Evolutionary conservation across 371 early-diverging fungal species (phyloP), one percentile per base, ranked within the genome.

Genomic region (Mortierella sp.): DNA sequence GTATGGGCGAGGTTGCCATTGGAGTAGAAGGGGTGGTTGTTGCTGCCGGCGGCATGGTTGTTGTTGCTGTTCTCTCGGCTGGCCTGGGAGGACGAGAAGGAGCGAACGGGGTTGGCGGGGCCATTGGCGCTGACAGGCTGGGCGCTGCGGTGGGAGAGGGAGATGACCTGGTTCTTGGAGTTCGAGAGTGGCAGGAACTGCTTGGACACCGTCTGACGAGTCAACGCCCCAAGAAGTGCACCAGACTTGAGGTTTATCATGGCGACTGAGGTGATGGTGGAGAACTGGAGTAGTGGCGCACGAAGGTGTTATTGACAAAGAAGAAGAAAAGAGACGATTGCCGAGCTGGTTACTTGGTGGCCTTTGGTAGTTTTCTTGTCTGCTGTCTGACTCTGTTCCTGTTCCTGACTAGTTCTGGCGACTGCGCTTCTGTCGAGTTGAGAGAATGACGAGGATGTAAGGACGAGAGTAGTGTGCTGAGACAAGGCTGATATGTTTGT

Each of bases 201-300:
- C 64, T 74, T 75, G 16, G 83, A 83, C 19, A 83, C 83, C 58
- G 64, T 68, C 68, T 83, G 83, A 61, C 83, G 78, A 47, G 83
- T 73, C 61, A 83, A 55, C 52, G 64, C 75, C 40, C 81, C 81
- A 31, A 80, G 81, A 55, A 83, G 40, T 19, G 78, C 83, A 10
- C 73, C 73, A 0, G 83, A 73, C 73, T 83, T 83, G 75, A 83
- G 73, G 67, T 83, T 78, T 70, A 83, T 76, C 79, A 83, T 83
- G 45, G 52, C 63, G 55, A n/a, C n/a, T n/a, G n/a, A n/a, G n/a
- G n/a, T n/a, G n/a, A 13, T 7, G 5, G 44, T 45, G 24, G 39
- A 31, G 64, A 41, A 16, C n/a, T 26, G 40, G 43, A 29, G 44
- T 55, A 40, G 52, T 11, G 7, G 29, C 24, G 66, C 41, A 4